Conservation (phyloP, 2,329 filamentous ascomycete species). For the Fusarium neocosmosporiellum region DNA sequence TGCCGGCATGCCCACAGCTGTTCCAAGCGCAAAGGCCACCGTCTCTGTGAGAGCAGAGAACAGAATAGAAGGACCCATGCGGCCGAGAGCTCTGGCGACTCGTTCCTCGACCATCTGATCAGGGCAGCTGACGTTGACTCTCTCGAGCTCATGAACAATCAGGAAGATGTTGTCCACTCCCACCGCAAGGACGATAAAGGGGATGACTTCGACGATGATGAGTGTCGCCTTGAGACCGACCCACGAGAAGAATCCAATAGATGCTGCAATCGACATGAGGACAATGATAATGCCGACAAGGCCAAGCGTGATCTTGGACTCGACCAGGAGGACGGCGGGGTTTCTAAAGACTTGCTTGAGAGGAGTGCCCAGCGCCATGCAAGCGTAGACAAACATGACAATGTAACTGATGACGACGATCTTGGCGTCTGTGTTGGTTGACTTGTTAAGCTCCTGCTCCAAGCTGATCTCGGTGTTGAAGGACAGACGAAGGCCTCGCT, state of each 20-base stretch:
- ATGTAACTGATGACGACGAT: conserved; percentile 97
- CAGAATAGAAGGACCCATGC: conserved; percentile 96
- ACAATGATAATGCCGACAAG: conserved; percentile 95
- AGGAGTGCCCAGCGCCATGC: conserved; percentile 89
- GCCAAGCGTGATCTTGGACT: conserved; percentile 97
- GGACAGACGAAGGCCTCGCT: conserved; percentile 85
- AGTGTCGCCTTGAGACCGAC: conserved; percentile 92
- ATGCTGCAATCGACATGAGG: conserved; percentile 95
- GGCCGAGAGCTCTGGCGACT: conserved; percentile 87
- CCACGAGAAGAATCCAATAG: conserved; percentile 94
- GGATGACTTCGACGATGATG: conserved; percentile 98
- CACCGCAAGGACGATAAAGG: conserved; percentile 94
- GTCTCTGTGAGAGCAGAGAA: conserved; percentile 97
- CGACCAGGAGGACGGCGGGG: conserved; percentile 85
- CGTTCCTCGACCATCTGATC: conserved; percentile 89
- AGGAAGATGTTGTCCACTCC: conserved; percentile 99
- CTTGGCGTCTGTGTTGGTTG: conserved; percentile 96
- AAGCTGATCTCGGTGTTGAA: conserved; percentile 97
- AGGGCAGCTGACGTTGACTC: conserved; percentile 91
- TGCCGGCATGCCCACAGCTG: conserved; percentile 96
- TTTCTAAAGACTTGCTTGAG: conserved; percentile 82
- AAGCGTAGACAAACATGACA: conserved; percentile 99
- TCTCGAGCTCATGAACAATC: conserved; percentile 97
- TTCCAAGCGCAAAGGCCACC: conserved; percentile 89
- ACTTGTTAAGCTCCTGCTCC: conserved; percentile 96